Percentiles rank a stretch among this genome's conserved stretches.
Conservation (phyloP, 2,329 filamentous ascomycete genomes). For the Fusarium nelsonii region DNA sequence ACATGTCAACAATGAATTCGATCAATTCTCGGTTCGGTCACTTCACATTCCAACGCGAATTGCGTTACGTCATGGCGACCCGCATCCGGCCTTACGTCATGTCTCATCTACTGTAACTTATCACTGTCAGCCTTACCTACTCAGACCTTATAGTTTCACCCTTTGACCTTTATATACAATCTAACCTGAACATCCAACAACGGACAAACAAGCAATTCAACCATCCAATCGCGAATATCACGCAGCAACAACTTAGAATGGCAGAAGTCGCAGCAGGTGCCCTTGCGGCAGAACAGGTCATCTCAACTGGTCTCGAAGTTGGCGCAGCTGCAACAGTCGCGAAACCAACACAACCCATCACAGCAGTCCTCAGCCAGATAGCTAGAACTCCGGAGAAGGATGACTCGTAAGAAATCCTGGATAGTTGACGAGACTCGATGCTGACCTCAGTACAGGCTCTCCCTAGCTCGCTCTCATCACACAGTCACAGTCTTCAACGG, state of each 20-base stretch:
- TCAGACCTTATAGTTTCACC: neutral
- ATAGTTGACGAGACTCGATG: rapidly evolving
- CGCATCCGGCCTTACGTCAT: conserved; percentile 29
- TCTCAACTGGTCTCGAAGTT: conserved; percentile 38
- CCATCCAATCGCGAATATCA: too few species aligned
- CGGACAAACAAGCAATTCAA: neutral
- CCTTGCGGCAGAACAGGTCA: conserved; percentile 34
- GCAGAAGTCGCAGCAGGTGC: conserved; percentile 41
- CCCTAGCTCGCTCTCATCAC: conserved; percentile 35
- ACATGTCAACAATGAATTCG: neutral
- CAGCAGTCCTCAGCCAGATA: conserved; percentile 39
- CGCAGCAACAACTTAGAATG: conserved; percentile 1
- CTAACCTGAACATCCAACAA: neutral
- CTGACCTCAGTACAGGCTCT: neutral
- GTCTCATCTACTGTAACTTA: neutral
- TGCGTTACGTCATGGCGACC: conserved; percentile 20
- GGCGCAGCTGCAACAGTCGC: conserved; percentile 36
- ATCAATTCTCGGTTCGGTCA: neutral
- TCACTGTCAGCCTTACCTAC: neutral
- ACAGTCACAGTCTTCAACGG: conserved; percentile 30
- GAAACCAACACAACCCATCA: conserved; percentile 37
- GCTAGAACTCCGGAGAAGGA: conserved; percentile 28
- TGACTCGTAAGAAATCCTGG: neutral
- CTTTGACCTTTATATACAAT: neutral
- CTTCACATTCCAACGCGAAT: neutral